Evolutionary conservation across 768 basidiomycete species (phyloP).

Genomic region (Leucosporidium yakuticum): DNA sequence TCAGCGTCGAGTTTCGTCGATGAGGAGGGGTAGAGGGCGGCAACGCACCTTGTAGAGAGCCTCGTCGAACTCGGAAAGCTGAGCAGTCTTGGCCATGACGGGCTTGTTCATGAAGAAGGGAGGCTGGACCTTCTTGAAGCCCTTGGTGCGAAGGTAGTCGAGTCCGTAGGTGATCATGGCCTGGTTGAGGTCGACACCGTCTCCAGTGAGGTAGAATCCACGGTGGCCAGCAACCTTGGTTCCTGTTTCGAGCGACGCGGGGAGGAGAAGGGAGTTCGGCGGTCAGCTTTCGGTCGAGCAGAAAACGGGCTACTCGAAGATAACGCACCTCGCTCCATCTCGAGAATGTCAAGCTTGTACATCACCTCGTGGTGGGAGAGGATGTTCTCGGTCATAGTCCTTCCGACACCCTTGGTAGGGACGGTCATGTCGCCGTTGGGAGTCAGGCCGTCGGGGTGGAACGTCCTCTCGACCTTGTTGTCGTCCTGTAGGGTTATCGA

Average conservation of each 20-base stretch:
- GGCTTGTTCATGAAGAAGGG: conserved; percentile 99
- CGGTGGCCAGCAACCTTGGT: conserved; percentile 91
- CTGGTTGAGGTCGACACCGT: conserved; percentile 95
- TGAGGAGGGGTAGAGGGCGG: neutral
- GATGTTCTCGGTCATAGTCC: conserved; percentile 56
- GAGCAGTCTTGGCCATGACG: conserved; percentile 94
- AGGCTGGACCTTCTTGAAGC: conserved; percentile 90
- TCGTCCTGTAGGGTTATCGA: conserved; percentile 62
- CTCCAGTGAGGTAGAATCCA: conserved; percentile 91
- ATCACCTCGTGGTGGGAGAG: conserved; percentile 98
- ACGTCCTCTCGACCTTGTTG: conserved; percentile 71
- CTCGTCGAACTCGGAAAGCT: conserved; percentile 96
- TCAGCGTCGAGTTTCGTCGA: neutral
- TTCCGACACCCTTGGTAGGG: conserved; percentile 27
- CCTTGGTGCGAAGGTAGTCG: conserved; percentile 74
- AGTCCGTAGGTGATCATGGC: conserved; percentile 90
- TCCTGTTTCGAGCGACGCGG: conserved; percentile 48
- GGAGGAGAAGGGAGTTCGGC: no score
- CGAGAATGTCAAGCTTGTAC: conserved; percentile 86
- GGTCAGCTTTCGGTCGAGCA: neutral
- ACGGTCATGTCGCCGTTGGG: conserved; percentile 55
- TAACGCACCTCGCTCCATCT: conserved; percentile 80
- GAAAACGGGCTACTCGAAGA: neutral
- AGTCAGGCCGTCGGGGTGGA: conserved; percentile 73
- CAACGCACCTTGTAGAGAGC: conserved; percentile 81